Evolutionary conservation across 495 filamentous ascomycete genomes (phyloP).

Genomic region (Chaetomidium leptoderma): DNA sequence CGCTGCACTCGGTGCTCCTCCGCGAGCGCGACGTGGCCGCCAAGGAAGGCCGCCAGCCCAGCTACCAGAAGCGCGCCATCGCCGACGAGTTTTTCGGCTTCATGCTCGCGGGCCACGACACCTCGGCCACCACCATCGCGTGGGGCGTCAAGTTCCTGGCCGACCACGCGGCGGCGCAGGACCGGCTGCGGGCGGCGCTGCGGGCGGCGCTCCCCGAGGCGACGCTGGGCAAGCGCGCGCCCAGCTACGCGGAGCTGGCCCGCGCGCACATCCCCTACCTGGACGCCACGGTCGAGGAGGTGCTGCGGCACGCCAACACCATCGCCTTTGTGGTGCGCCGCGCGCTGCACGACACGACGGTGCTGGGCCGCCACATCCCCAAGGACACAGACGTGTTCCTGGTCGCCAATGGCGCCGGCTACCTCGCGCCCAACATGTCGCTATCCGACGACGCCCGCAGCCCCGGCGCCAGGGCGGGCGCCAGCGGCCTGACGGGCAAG

Average conservation of each 20-base stretch:
- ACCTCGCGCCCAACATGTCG: slow-evolving; percentile 21
- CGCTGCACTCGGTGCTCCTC: slow-evolving; percentile 37
- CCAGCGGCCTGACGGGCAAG: slow-evolving; percentile 9
- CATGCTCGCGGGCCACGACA: slow-evolving; percentile 34
- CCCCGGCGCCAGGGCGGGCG: slow-evolving; percentile 29
- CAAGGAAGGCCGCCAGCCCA: slow-evolving; percentile 31
- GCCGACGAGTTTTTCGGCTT: slow-evolving; percentile 35
- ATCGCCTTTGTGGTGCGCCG: slow-evolving; percentile 25
- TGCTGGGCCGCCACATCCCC: slow-evolving; percentile 36
- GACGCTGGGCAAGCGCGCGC: slow-evolving; percentile 5
- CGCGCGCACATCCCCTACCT: slow-evolving; percentile 27
- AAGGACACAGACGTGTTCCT: slow-evolving; percentile 39
- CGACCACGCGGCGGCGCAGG: slow-evolving; percentile 28
- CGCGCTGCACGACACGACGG: slow-evolving; percentile 32
- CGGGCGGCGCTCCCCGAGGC: slow-evolving; percentile 20
- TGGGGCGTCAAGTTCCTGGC: slow-evolving; percentile 37
- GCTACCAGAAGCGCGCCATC: slow-evolving; percentile 26
- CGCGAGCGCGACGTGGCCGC: slow-evolving; percentile 32
- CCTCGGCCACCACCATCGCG: slow-evolving; percentile 21
- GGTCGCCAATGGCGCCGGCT: slow-evolving; percentile 28
- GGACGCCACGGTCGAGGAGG: slow-evolving; percentile 34
- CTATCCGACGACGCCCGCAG: slow-evolving; percentile 25
- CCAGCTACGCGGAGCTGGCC: slow-evolving; percentile 24
- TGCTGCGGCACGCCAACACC: slow-evolving; percentile 20
- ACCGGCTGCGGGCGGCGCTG: slow-evolving; percentile 20